Conservation (phyloP, 495 filamentous ascomycete species). For the Penicillium parvum region DNA sequence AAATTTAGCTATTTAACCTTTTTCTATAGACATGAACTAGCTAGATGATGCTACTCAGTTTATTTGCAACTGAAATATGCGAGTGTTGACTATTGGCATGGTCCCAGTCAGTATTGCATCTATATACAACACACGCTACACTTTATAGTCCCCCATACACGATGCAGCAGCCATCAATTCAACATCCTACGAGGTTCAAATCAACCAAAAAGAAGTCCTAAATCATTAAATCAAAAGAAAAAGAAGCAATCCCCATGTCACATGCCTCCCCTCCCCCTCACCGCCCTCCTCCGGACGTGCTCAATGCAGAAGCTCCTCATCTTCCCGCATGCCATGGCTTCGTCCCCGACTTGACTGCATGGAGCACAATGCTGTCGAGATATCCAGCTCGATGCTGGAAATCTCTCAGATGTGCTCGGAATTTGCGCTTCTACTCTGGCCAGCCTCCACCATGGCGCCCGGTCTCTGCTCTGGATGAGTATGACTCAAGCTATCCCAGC, state of each 20-base stretch:
- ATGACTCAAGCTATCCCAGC: conserved; percentile 28
- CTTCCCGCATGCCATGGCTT: neutral
- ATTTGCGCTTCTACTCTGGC: conserved; percentile 24
- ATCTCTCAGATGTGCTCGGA: conserved; percentile 17
- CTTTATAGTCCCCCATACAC: no score
- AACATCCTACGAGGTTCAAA: no score
- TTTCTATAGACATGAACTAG: no score
- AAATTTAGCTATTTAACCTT: no score
- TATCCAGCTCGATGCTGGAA: conserved; percentile 33
- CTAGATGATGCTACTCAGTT: no score
- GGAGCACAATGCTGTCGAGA: conserved; percentile 35
- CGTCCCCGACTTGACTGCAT: conserved; percentile 14
- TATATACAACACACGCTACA: no score
- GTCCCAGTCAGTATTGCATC: no score
- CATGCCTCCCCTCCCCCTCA: conserved; percentile 6
- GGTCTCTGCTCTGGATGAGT: conserved; percentile 84
- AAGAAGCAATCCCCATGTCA: conserved; percentile 2
- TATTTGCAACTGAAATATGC: no score
- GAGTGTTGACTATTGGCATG: no score
- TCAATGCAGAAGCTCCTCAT: conserved; percentile 3
- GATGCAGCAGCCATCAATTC: no score
- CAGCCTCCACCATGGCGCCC: conserved; percentile 70
- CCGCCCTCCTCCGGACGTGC: conserved; percentile 8
- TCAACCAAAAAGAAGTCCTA: neutral
- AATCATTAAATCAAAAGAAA: neutral